Base-by-base conservation (phyloP, 176 grass and related monocot genomes). In the Melocanna baccifera region DNA sequence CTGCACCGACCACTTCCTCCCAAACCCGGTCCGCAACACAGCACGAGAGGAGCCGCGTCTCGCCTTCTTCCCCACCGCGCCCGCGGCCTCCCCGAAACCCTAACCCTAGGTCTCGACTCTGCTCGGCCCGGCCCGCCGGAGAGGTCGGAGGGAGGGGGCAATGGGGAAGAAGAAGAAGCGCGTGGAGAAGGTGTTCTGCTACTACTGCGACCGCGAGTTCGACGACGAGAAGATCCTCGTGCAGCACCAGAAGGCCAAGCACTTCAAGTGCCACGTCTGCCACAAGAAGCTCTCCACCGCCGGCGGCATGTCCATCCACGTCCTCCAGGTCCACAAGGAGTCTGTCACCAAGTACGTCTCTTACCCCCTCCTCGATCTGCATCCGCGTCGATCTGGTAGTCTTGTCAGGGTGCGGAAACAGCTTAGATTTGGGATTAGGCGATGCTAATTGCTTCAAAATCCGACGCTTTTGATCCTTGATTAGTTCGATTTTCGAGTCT, bases 221-320 rank as follows among this genome's bases (percentile, higher is more conserved):
- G 97, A 99, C 86, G 97, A 99, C 90, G 97, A 99, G 97, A 99
- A 99, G 91, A 94, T 99, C 88, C 91, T 99, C 25, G 93, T 99
- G 40, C 97, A 99, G 90, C 97, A 99, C 84, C 97, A 99, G 88
- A 99, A 99, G 91, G 97, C 97, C n/a, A 99, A 99, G 88, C 97
- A 99, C 78, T 99, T 99, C 91, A 99, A 99, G 97, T 99, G 97
- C 88, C 97, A 96, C 34, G 97, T 96, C 56, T 99, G 97, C 88
- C 97, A 99, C 81, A 99, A 99, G 84, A 99, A 99, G 90, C 97
- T 99, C 81, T 99, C 97, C 65, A 99, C 97, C 68, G 97, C 97
- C 46, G 86, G 90, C 12, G 97, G 97, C 86, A 99, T 99, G 97
- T 52, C 97, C 81, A 99, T 99, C 61, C 97, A 99, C 39, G 97